Evolutionary conservation across 164 flowering plant genomes (phyloP), one percentile per base, ranked within the genome.

Genomic region (Umbilicus rupestris): DNA sequence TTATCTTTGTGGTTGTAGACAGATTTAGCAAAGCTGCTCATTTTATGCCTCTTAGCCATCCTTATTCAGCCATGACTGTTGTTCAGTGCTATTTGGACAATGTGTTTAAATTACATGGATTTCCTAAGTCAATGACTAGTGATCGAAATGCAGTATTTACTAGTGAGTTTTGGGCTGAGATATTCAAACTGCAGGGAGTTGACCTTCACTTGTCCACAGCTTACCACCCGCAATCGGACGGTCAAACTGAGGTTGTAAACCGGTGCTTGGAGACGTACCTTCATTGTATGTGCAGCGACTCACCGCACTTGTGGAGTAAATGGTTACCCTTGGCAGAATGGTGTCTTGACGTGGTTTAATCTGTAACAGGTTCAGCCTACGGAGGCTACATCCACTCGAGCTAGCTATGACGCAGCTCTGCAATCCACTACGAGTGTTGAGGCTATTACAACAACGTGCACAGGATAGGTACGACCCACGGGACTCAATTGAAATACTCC

Each of bases 311-410:
- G 26, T 68, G 72, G 75, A 24, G 7, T 0, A 12, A 42, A 1
- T 73, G 60, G 46, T 26, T 73, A 1, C 58, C 71, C 8, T 57
- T 5, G 60, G 71, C 59, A 0, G 69, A 68, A 42, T 68, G 55
- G 57, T 68, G 68, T n/a, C n/a, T n/a, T n/a, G n/a, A n/a, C n/a
- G n/a, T n/a, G n/a, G n/a, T n/a, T n/a, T n/a, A n/a, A n/a, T n/a
- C n/a, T n/a, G n/a, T n/a, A n/a, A n/a, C n/a, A n/a, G n/a, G n/a
- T n/a, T n/a, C n/a, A n/a, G n/a, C n/a, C n/a, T n/a, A n/a, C n/a
- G n/a, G n/a, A n/a, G n/a, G n/a, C n/a, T n/a, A n/a, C n/a, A n/a
- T n/a, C n/a, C n/a, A n/a, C n/a, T n/a, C n/a, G n/a, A n/a, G n/a
- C n/a, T n/a, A n/a, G n/a, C n/a, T n/a, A n/a, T n/a, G n/a, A n/a